phyloP scores from a whole-genome alignment of 2,329 filamentous ascomycete genomes.

The Fusarium newnesense region DNA sequence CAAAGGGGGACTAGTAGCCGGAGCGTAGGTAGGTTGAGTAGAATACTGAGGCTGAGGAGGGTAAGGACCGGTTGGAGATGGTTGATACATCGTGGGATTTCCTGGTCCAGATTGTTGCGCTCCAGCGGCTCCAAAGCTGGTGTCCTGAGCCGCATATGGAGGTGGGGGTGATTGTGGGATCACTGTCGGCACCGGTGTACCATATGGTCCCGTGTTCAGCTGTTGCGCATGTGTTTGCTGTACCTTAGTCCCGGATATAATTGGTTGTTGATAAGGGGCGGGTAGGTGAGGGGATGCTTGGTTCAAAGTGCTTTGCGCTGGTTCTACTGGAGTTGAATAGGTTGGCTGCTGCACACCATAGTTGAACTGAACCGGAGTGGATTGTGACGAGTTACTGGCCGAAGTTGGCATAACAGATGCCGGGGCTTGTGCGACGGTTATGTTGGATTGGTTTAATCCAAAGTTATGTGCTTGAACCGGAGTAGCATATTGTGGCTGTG shows the following conservation, averaged over 20 bases:
- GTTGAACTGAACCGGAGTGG: conserved; percentile 13
- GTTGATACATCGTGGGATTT: conserved; percentile 25
- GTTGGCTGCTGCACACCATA: conserved; percentile 38
- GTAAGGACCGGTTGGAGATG: conserved; percentile 18
- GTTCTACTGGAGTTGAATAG: conserved; percentile 21
- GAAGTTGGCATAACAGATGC: conserved; percentile 2
- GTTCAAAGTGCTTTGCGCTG: background rate
- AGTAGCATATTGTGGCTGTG: conserved; percentile 37
- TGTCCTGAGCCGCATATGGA: conserved; percentile 35
- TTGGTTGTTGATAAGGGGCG: conserved; percentile 24
- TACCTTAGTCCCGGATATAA: background rate
- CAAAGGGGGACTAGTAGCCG: conserved; percentile 8
- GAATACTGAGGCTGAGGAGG: conserved; percentile 38
- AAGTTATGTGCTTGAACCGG: conserved; percentile 24
- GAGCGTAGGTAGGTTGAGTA: conserved; percentile 38
- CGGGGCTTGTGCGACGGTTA: background rate
- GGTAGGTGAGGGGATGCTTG: background rate
- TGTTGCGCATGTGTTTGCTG: conserved; percentile 27
- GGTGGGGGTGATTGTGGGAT: conserved; percentile 39
- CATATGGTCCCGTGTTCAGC: conserved; percentile 11
- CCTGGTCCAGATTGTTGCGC: conserved; percentile 23
- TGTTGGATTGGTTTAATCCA: conserved; percentile 8
- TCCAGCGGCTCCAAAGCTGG: conserved; percentile 17
- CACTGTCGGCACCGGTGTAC: background rate
- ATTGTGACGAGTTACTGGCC: conserved; percentile 14